These are phyloP conservation scores for Neurospora crassa DNA, from an alignment of 2,329 filamentous ascomycete species.

Conservation along the genomic window DNA sequence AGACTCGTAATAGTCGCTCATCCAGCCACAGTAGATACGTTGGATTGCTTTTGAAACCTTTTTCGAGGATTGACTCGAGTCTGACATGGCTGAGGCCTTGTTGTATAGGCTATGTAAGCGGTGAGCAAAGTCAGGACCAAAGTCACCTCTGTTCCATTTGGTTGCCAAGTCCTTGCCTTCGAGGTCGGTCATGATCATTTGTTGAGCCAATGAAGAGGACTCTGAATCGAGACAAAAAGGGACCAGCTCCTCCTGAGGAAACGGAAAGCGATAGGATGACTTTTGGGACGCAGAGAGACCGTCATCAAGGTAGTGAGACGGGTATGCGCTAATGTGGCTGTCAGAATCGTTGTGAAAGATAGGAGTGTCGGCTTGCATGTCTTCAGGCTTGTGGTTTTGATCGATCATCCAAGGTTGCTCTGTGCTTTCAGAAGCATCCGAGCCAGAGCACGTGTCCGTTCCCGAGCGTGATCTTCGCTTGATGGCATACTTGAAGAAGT, in stretches of 20 bases:
- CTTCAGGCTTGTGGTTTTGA: conserved; percentile 13
- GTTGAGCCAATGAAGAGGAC: conserved; percentile 17
- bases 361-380: neutral
- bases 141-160: conserved; percentile 13
- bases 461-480: conserved; percentile 12
- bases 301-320: neutral
- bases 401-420: neutral
- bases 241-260: neutral
- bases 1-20: conserved; percentile 17
- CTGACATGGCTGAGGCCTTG: neutral
- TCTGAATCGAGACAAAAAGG: conserved; percentile 14
- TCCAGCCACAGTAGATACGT: conserved; percentile 15
- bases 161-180: conserved; percentile 10
- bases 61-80: conserved; percentile 5
- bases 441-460: neutral
- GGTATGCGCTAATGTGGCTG: neutral
- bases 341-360: neutral
- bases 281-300: neutral
- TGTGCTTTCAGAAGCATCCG: neutral
- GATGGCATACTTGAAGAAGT: conserved; percentile 19
- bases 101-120: conserved; percentile 6
- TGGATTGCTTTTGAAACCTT: conserved; percentile 13
- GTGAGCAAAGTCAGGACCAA: conserved; percentile 9
- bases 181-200: conserved; percentile 13
- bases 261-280: neutral